Conservation (phyloP, 2,329 filamentous ascomycete genomes). For the Cadophora malorum region DNA sequence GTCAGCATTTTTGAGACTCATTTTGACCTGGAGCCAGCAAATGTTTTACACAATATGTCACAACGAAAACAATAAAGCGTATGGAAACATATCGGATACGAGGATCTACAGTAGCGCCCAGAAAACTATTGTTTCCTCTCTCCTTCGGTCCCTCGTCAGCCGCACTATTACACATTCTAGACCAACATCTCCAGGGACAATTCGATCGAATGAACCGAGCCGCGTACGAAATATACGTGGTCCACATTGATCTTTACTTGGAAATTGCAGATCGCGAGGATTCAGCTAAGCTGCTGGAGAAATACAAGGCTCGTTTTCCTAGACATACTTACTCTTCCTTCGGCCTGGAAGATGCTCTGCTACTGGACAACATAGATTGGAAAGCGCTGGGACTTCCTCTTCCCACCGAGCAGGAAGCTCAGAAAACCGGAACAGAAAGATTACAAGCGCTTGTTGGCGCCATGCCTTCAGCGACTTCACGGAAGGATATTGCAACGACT, state of each 20-base stretch:
- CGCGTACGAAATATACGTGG: slow-evolving; percentile 70
- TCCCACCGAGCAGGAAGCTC: slow-evolving; percentile 23
- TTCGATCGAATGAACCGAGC: slow-evolving; percentile 66
- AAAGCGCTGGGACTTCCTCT: slow-evolving; percentile 47
- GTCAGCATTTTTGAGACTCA: slow-evolving; percentile 23
- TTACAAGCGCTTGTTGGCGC: slow-evolving; percentile 57
- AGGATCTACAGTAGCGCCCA: slow-evolving; percentile 44
- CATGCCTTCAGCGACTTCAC: slow-evolving; percentile 76
- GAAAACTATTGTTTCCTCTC: slow-evolving; percentile 74
- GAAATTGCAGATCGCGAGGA: slow-evolving; percentile 40
- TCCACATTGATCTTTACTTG: slow-evolving; percentile 52
- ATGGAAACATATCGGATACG: slow-evolving; percentile 68
- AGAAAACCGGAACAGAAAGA: slow-evolving; percentile 44
- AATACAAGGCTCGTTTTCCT: slow-evolving; percentile 66
- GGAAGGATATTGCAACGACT: slow-evolving; percentile 73
- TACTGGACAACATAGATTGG: slow-evolving; percentile 60
- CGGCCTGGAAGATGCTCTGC: slow-evolving; percentile 68
- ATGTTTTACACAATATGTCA: slow-evolving; percentile 81
- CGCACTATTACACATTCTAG: slow-evolving; percentile 76
- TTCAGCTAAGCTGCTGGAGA: slow-evolving; percentile 48
- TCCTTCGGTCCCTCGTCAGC: slow-evolving; percentile 85
- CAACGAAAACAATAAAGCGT: slow-evolving; percentile 81
- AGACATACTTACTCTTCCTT: slow-evolving; percentile 67
- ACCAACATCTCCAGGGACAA: slow-evolving; percentile 71
- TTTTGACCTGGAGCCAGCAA: slow-evolving; percentile 52